phyloP scores from a whole-genome alignment of 2,329 filamentous ascomycete genomes.

The Gaeumannomyces tritici region DNA sequence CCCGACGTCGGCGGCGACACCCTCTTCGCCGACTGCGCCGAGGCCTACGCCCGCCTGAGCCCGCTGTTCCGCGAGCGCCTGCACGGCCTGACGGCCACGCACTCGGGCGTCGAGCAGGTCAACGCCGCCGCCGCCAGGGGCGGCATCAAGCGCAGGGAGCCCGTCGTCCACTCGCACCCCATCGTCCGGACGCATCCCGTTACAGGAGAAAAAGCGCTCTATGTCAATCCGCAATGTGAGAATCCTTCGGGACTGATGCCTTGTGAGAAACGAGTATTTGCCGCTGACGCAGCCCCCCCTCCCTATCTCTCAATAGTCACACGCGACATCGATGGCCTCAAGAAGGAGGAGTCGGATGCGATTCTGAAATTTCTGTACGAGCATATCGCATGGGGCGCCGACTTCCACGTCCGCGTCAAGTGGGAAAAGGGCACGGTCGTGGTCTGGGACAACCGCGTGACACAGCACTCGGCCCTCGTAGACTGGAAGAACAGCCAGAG shows the following conservation, averaged over 20 bases:
- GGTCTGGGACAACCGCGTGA: constrained; percentile 79
- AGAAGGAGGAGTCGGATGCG: constrained; percentile 77
- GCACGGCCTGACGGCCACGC: constrained; percentile 69
- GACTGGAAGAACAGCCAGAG: constrained; percentile 76
- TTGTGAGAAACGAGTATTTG: neutral
- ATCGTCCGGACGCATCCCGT: constrained; percentile 74
- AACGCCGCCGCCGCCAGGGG: constrained; percentile 54
- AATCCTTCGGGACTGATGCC: too few species aligned
- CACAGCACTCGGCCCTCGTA: constrained; percentile 66
- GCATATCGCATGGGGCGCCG: constrained; percentile 61
- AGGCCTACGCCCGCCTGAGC: constrained; percentile 72
- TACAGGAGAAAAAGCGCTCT: constrained; percentile 76
- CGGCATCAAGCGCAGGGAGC: constrained; percentile 42
- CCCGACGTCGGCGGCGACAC: constrained; percentile 77
- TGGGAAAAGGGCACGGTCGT: constrained; percentile 77
- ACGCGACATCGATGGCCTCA: constrained; percentile 69
- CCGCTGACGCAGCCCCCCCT: neutral
- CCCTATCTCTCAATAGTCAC: constrained; percentile 44
- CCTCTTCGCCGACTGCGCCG: constrained; percentile 67
- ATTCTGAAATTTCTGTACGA: constrained; percentile 70
- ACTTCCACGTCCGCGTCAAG: constrained; percentile 65
- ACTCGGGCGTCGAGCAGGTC: constrained; percentile 75
- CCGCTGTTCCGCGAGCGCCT: constrained; percentile 70
- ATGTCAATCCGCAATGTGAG: constrained; percentile 73
- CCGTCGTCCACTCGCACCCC: constrained; percentile 65